Evolutionary conservation across 2,329 filamentous ascomycete genomes (phyloP).

Genomic region (Colletotrichum paranaense): DNA sequence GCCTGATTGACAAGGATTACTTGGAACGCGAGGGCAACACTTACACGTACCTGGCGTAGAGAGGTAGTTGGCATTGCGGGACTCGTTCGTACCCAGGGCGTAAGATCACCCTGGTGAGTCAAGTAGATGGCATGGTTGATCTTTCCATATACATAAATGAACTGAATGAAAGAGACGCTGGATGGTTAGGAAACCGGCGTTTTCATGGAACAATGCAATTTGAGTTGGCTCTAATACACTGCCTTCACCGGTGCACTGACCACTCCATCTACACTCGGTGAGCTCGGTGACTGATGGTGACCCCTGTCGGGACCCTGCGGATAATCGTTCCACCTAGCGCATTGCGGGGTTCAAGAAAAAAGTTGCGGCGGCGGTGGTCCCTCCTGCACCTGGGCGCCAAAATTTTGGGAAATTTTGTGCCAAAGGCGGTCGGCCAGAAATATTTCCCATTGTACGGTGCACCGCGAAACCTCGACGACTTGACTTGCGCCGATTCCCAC

Average conservation of each 20-base stretch:
- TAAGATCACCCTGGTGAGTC: neutral
- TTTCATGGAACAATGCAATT: neutral
- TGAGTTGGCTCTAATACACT: neutral
- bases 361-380: slow-evolving; percentile 27
- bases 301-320: slow-evolving; percentile 29
- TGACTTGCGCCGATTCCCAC: neutral
- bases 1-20: slow-evolving; percentile 93
- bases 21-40: slow-evolving; percentile 81
- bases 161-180: neutral
- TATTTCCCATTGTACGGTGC: slow-evolving; percentile 24
- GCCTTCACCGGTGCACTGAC: neutral
- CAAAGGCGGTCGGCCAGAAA: slow-evolving; percentile 36
- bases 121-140: neutral
- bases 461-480: slow-evolving; percentile 8
- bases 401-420: slow-evolving; percentile 35
- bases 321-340: slow-evolving; percentile 38
- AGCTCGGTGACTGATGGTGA: neutral
- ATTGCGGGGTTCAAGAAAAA: slow-evolving; percentile 39
- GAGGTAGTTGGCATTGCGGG: neutral
- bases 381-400: slow-evolving; percentile 24
- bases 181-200: neutral
- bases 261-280: neutral
- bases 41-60: slow-evolving; percentile 77
- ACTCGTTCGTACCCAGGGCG: neutral
- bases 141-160: neutral